Evolutionary conservation across 2,329 filamentous ascomycete species (phyloP), one percentile per base, ranked within the genome.

Genomic region (Pseudocercospora vitis): DNA sequence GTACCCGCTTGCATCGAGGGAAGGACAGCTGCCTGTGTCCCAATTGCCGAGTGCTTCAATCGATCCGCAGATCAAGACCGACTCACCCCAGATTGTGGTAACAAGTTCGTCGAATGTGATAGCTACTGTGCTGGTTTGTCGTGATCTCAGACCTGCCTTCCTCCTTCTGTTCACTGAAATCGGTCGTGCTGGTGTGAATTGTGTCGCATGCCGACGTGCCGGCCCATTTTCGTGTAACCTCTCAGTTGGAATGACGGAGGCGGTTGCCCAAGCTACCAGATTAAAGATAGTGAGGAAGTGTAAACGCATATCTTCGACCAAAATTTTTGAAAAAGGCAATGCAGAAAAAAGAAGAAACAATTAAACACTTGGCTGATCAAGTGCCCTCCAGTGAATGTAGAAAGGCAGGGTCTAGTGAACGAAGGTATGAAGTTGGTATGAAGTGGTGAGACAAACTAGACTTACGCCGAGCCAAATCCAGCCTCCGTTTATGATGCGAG

Each of bases 21-120:
- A 63, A 2, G 87, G 64, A 0, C 81, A 86, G 0, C 79, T 74
- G 14, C 56, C 52, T 2, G 66, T 59, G 55, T 83, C 73, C 87
- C 87, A 90, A 23, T 59, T 66, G 4, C 86, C 86, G 6, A 91
- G 78, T 24, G 78, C 73, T 1, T 75, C 63, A 44, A 78, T 76
- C 51, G 78, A 82, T 14, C 87, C 87, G 0, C 80, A 76, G 9
- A 91, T 68, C 68, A 84, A 87, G 65, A 91, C 77, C 7, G 78
- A 83, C 68, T 89, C 77, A 3, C 86, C 87, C 45, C 68, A 82
- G 2, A 65, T 65, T 0, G 86, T 89, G 1, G 72, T 76, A 16
- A 78, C 82, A 1, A 76, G 64, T 57, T 79, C 81, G 44, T 82
- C 74, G 71, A 90, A 89, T 0, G 82, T 82, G 6, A 90, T 81